phyloP scores from a whole-genome alignment of 305 asterid genomes.

The Solanum hybrid region DNA sequence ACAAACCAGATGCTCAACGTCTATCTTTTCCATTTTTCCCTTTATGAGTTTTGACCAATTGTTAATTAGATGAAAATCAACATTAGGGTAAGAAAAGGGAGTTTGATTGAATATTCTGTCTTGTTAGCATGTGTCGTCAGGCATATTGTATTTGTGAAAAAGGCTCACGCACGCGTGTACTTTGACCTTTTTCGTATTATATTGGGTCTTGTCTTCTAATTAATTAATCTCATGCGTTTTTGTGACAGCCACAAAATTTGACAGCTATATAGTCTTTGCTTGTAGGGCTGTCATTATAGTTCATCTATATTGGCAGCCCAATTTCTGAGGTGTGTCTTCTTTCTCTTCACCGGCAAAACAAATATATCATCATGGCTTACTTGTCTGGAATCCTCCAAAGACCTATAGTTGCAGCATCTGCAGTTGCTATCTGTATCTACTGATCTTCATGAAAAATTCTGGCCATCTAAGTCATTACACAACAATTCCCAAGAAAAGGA shows the following conservation, averaged over 20 bases:
- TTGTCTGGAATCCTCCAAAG: slow-evolving; percentile 66
- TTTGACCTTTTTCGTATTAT: neutral
- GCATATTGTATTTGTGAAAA: too few relatives aligned
- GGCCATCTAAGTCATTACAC: slow-evolving; percentile 21
- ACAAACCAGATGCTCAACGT: too few relatives aligned
- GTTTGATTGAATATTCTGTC: too few relatives aligned
- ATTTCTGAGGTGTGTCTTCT: neutral
- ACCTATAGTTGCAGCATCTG: slow-evolving; percentile 83
- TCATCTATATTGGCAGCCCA: slow-evolving; percentile 26
- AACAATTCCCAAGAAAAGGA: slow-evolving; percentile 9
- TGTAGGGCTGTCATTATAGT: slow-evolving; percentile 25
- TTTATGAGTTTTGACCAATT: too few relatives aligned
- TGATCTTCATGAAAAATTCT: slow-evolving; percentile 54
- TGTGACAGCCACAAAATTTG: neutral
- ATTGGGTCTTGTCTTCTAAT: neutral
- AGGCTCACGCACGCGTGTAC: too few relatives aligned
- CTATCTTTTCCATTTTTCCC: too few relatives aligned
- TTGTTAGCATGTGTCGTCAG: too few relatives aligned
- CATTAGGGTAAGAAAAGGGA: too few relatives aligned
- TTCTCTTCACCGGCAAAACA: neutral
- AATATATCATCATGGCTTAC: slow-evolving; percentile 40
- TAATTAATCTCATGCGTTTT: neutral
- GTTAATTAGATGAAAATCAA: too few relatives aligned
- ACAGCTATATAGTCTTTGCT: neutral
- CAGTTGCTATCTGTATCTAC: slow-evolving; percentile 69